Conservation (phyloP, 139 green algal species). For the Mesostigma viride region DNA sequence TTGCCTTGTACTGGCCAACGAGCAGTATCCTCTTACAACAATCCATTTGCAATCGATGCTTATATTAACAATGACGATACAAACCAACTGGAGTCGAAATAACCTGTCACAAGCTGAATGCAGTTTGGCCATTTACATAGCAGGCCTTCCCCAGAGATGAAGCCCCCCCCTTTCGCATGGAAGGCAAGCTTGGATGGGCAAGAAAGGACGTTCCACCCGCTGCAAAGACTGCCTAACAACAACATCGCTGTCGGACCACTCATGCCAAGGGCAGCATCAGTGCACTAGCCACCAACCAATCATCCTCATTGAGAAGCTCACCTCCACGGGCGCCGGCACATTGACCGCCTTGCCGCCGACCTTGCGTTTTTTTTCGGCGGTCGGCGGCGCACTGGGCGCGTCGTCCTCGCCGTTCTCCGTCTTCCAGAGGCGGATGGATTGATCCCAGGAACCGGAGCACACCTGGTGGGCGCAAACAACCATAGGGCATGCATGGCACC, state of each 20-base stretch:
- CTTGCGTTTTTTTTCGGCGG: constrained; percentile 11
- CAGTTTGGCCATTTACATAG: no score
- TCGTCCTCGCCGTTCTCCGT: background rate
- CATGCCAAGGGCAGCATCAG: background rate
- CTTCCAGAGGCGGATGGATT: constrained; percentile 17
- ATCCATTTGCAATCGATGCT: background rate
- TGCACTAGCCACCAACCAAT: background rate
- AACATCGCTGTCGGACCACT: background rate
- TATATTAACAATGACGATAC: background rate
- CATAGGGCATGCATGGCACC: no score
- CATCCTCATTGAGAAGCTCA: background rate
- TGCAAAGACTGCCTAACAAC: no score
- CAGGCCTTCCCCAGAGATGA: no score
- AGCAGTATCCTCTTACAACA: background rate
- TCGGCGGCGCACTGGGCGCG: background rate
- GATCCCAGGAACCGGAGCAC: constrained; percentile 20
- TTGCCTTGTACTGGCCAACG: no score
- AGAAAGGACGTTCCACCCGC: no score
- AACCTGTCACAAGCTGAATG: no score
- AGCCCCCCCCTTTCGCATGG: no score
- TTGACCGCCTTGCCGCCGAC: background rate
- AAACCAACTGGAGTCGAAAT: no score
- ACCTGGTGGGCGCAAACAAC: no score
- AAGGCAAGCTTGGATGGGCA: no score
- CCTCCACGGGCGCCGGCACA: background rate